A percentile compares a stretch with the other conserved stretches of the same genome.
phyloP scores from a whole-genome alignment of 1,284 basidiomycete genomes.

The Cryptococcus sp. region DNA sequence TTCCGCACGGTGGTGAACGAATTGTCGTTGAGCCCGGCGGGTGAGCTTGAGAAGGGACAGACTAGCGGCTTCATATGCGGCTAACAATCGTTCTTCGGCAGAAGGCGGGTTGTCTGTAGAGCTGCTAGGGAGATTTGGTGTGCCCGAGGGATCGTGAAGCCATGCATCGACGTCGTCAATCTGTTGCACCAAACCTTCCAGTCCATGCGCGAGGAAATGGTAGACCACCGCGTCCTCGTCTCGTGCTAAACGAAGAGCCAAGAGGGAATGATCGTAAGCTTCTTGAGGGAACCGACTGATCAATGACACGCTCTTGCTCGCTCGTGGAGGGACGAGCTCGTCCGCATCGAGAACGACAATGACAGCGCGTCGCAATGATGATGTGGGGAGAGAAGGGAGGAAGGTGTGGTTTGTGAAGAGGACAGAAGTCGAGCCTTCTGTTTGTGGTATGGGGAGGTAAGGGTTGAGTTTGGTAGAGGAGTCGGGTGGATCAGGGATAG shows the following conservation, averaged over 20 bases:
- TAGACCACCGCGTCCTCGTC: conserved; percentile 67
- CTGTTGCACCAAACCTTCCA: conserved; percentile 54
- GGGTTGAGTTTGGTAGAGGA: conserved; percentile 42
- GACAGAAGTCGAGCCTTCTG: conserved; percentile 23
- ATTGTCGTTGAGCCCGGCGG: conserved; percentile 64
- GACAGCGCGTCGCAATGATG: conserved; percentile 26
- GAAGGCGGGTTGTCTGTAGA: conserved; percentile 26
- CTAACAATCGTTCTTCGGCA: conserved; percentile 53
- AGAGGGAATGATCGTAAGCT: conserved; percentile 70
- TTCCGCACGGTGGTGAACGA: conserved; percentile 48
- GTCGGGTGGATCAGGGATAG: conserved; percentile 30
- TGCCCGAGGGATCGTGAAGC: conserved; percentile 44
- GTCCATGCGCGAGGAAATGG: conserved; percentile 65
- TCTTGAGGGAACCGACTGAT: conserved; percentile 66
- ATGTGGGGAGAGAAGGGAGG: conserved; percentile 42
- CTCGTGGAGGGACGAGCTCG: conserved; percentile 31
- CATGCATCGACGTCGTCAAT: conserved; percentile 64
- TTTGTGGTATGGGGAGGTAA: conserved; percentile 45
- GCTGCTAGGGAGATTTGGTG: conserved; percentile 15
- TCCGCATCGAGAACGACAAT: conserved; percentile 44
- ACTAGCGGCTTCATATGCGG: conserved; percentile 65
- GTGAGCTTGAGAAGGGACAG: conserved; percentile 64
- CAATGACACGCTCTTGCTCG: conserved; percentile 57
- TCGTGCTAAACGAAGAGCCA: conserved; percentile 68
- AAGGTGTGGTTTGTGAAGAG: conserved; percentile 46